A percentile compares a stretch with the other conserved stretches of the same genome.
phyloP scores from a whole-genome alignment of 208 protist species.

The Polymyxa betae region DNA sequence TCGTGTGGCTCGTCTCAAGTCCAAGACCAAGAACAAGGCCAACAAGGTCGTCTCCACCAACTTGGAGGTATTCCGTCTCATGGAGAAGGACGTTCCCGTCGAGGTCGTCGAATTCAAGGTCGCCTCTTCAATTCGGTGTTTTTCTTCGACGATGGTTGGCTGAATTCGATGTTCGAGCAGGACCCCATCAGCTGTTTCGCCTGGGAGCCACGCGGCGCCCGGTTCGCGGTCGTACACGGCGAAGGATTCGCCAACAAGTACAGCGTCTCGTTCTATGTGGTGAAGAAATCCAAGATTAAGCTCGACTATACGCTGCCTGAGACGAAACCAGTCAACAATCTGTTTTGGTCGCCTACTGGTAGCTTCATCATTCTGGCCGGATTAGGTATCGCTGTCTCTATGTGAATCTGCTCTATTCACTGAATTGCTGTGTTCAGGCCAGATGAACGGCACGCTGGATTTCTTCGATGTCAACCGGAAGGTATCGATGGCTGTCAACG shows the following conservation, averaged over 20 bases:
- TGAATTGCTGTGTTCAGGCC: not conserved
- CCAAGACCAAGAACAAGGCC: slow-evolving; percentile 69
- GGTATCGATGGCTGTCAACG: slow-evolving; percentile 64
- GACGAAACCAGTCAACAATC: slow-evolving; percentile 41
- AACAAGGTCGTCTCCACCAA: slow-evolving; percentile 68
- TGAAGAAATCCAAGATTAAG: slow-evolving; percentile 59
- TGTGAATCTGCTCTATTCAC: not conserved
- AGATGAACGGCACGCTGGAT: slow-evolving; percentile 73
- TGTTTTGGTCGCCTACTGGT: slow-evolving; percentile 79
- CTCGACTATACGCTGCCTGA: slow-evolving; percentile 30
- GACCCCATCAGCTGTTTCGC: slow-evolving; percentile 71
- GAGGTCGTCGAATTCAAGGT: slow-evolving; percentile 75
- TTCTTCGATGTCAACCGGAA: slow-evolving; percentile 69
- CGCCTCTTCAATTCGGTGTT: not conserved
- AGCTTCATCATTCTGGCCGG: slow-evolving; percentile 73
- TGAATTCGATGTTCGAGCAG: not conserved
- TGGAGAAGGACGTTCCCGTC: slow-evolving; percentile 75
- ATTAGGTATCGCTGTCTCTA: slow-evolving; percentile 53
- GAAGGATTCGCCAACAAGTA: slow-evolving; percentile 58
- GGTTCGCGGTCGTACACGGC: slow-evolving; percentile 75
- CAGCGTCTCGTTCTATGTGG: slow-evolving; percentile 69
- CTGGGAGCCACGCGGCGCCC: slow-evolving; percentile 77
- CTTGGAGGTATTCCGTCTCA: slow-evolving; percentile 80
- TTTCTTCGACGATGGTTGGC: not conserved
- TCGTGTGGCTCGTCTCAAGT: slow-evolving; percentile 72